Evolutionary conservation across 2,329 filamentous ascomycete species (phyloP).

Genomic region (Fusarium sp.): DNA sequence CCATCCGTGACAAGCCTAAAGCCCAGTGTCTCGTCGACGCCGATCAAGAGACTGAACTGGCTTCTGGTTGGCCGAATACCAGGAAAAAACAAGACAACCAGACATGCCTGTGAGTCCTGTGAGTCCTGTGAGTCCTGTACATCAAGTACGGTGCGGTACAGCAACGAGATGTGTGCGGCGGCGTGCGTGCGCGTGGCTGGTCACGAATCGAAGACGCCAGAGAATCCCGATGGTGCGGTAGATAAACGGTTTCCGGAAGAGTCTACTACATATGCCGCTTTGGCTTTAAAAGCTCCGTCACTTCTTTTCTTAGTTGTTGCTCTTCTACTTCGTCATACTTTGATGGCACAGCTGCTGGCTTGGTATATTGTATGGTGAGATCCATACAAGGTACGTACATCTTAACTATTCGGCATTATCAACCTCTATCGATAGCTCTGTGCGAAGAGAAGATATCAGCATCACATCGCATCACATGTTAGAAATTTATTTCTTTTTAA

Average conservation of each 20-base stretch:
- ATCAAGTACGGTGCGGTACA: no score
- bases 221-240: neutral
- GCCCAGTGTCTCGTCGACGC: slow-evolving; percentile 45
- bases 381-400: no score
- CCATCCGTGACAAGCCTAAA: slow-evolving; percentile 37
- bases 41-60: slow-evolving; percentile 39
- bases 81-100: slow-evolving; percentile 17
- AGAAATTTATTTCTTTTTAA: neutral
- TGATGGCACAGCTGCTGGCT: neutral
- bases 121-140: neutral
- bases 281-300: slow-evolving; percentile 14
- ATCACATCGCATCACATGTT: slow-evolving; percentile 22
- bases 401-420: no score
- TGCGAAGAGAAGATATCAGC: slow-evolving; percentile 4
- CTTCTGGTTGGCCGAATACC: slow-evolving; percentile 32
- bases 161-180: no score
- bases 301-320: slow-evolving; percentile 2
- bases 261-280: neutral
- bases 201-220: neutral
- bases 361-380: neutral
- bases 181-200: neutral
- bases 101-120: neutral
- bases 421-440: no score
- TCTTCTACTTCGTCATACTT: no score
- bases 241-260: neutral